phyloP scores from a whole-genome alignment of 169 alveolate species.

The Plasmodium fragile region DNA sequence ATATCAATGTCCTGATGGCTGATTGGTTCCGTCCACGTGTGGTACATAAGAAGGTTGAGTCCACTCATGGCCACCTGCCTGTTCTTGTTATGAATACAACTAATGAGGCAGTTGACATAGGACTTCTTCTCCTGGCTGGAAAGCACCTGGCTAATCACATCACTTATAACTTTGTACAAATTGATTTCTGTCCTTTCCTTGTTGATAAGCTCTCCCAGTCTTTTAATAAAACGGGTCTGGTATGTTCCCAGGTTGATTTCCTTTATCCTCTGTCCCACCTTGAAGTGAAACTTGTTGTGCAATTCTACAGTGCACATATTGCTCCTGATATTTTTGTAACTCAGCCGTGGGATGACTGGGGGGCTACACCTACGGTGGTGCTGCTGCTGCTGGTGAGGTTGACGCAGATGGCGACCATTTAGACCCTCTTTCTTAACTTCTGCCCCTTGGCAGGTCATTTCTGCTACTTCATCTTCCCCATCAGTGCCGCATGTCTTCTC shows the following conservation, averaged over 20 bases:
- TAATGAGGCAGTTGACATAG: slow-evolving; percentile 28
- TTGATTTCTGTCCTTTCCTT: slow-evolving; percentile 3
- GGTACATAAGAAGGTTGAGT: slow-evolving; percentile 45
- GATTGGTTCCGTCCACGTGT: slow-evolving; percentile 7
- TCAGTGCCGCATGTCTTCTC: slow-evolving; percentile 1
- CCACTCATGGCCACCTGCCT: slow-evolving; percentile 40
- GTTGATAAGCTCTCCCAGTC: not conserved
- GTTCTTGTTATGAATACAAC: slow-evolving; percentile 62
- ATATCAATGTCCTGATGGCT: slow-evolving; percentile 2
- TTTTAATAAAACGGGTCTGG: slow-evolving; percentile 40
- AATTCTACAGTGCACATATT: slow-evolving; percentile 34
- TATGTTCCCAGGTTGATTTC: slow-evolving; percentile 30
- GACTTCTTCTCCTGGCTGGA: slow-evolving; percentile 28
- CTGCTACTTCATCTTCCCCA: not conserved
- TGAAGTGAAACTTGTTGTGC: slow-evolving; percentile 10
- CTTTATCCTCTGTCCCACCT: not conserved
- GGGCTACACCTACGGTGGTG: not conserved
- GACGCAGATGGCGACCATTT: not conserved
- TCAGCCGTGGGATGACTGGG: not conserved
- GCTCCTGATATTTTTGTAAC: slow-evolving; percentile 22
- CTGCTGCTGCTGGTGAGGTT: not conserved
- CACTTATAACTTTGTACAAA: slow-evolving; percentile 16
- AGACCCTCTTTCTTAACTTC: not conserved
- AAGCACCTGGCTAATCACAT: slow-evolving; percentile 23
- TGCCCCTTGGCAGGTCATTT: not conserved